Evolutionary conservation across 305 asterid species (phyloP), one percentile per base, ranked within the genome.

Genomic region (Fraxinus sp.): DNA sequence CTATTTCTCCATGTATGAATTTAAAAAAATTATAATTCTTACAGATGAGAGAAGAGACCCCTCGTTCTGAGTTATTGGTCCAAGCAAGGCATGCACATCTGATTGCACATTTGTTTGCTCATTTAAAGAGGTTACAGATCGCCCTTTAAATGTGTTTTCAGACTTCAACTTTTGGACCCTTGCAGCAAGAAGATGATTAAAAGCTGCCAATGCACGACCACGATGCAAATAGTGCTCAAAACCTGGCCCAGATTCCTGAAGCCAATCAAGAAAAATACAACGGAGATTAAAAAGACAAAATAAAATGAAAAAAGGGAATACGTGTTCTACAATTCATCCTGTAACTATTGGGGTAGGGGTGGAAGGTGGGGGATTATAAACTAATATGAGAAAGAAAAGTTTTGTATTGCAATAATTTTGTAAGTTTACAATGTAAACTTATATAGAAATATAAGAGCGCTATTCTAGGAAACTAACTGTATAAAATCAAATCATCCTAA

Each of bases 221-320:
- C 99, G 98, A 89, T 95, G 98, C 89, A 97, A 88, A 88, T 97
- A 93, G 88, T 95, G 98, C 88, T 97, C 98, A 84, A 97, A 89
- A 77, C 98, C 99, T 33, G 87, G 91, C 81, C 92, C 94, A 88
- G 95, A 87, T 90, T 91, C 98, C 99, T 96, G 91, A 80, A 85
- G 83, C 79, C 86, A 87, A 77, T 24, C 64, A 75, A 86, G 86
- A 46, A 72, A 84, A 82, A 75, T 75, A 79, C 78, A 68, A 70
- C 80, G 55, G 77, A 74, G 79, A 77, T 30, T 57, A 75, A 84
- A 72, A 24, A 72, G 78, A 85, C 11, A 32, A 35, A 64, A 79
- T 72, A 62, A 66, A 77, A 39, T 71, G 64, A 72, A 73, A 39
- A 72, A 20, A 14, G n/a, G 8, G 66, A 77, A 62, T 66, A 59